Conservation (phyloP, 306 rosid genomes). For the Oxytropis ochrocephala region DNA sequence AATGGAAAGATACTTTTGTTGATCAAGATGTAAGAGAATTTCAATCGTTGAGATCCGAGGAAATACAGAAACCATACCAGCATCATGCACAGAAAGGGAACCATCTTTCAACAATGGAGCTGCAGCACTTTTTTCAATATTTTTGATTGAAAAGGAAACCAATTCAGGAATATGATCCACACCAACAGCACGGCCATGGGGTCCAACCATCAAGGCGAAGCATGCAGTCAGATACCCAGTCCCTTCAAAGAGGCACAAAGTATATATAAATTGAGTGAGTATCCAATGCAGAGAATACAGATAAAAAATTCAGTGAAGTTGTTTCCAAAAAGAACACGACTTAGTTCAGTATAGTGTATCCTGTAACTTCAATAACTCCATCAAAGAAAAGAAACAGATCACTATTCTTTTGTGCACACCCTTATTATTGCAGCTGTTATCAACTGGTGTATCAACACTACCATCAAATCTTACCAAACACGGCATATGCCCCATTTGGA, state of each 20-base stretch:
- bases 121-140: constrained; percentile 71
- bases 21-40: background rate
- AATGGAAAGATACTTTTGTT: background rate
- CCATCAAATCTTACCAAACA: background rate
- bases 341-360: background rate
- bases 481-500: too few species aligned
- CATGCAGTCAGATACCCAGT: constrained; percentile 94
- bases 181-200: constrained; percentile 71
- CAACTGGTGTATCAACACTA: background rate
- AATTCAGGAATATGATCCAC: constrained; percentile 96
- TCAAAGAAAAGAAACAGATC: background rate
- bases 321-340: background rate
- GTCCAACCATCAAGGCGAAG: constrained; percentile 87
- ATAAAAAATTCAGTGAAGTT: background rate
- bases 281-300: background rate
- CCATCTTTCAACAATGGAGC: constrained; percentile 67
- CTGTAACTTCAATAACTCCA: background rate
- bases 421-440: background rate
- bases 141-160: constrained; percentile 61
- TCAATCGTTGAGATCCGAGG: background rate
- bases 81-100: constrained; percentile 65
- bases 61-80: constrained; percentile 48
- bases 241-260: constrained; percentile 40
- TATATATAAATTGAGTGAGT: background rate
- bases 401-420: background rate